Conservation (phyloP, 352 stramenopile genomes). For the Globisporangium splendens region DNA sequence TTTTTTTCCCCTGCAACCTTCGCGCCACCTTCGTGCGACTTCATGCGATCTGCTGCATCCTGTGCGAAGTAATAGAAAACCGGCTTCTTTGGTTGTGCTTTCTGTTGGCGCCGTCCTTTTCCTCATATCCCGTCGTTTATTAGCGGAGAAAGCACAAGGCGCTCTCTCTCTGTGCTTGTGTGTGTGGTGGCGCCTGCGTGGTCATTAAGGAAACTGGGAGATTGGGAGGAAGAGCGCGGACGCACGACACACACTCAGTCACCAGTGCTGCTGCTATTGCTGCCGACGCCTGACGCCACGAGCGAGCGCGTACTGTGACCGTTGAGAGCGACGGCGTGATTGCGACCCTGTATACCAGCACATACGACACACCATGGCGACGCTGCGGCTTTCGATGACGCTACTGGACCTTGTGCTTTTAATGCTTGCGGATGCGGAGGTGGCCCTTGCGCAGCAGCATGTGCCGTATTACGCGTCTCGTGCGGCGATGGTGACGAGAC, state of each 20-base stretch:
- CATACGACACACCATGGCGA: not conserved
- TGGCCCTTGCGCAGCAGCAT: not conserved
- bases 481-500: slow-evolving; percentile 9
- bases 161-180: no score
- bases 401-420: not conserved
- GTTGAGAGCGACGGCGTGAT: no score
- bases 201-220: no score
- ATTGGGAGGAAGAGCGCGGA: no score
- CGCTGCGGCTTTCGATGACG: not conserved
- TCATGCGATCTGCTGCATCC: not conserved
- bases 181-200: no score
- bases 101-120: slow-evolving; percentile 1
- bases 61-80: slow-evolving; percentile 19
- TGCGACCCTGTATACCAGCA: no score
- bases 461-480: not conserved
- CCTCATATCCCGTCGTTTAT: not conserved
- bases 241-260: no score
- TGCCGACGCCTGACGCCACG: no score
- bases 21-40: slow-evolving; percentile 13
- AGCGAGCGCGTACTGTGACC: no score
- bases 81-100: slow-evolving; percentile 18
- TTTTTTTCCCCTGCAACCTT: slow-evolving; percentile 6
- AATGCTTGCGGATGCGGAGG: not conserved
- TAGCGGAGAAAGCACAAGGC: not conserved
- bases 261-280: no score